A percentile compares a stretch with the other conserved stretches of the same genome.
Evolutionary conservation across 352 stramenopile genomes (phyloP).

Genomic region (Pythium rhizo-oryzae): DNA sequence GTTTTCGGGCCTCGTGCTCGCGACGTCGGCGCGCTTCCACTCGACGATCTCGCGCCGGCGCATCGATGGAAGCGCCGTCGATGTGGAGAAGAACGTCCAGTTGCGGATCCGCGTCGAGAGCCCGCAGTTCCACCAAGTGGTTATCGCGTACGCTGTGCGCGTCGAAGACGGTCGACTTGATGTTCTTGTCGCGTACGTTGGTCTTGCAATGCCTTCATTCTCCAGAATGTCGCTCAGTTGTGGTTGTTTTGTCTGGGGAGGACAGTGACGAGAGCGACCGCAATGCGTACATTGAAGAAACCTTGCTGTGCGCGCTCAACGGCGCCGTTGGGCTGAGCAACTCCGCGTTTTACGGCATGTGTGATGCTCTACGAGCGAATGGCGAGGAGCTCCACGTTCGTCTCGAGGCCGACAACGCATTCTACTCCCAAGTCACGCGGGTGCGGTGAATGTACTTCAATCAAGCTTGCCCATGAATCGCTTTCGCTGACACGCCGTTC

Average conservation of each 20-base stretch:
- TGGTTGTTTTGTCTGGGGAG: not conserved
- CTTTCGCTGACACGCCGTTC: not conserved
- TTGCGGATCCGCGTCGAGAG: constrained; percentile 77
- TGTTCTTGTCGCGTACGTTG: constrained; percentile 5
- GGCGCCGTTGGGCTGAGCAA: constrained; percentile 48
- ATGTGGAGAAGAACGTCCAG: not conserved
- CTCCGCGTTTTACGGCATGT: constrained; percentile 30
- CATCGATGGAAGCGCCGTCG: not conserved
- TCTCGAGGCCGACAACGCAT: constrained; percentile 96
- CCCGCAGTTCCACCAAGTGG: constrained; percentile 86
- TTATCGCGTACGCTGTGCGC: constrained; percentile 42
- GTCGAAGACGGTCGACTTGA: not conserved
- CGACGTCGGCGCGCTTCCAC: constrained; percentile 93
- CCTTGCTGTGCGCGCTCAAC: constrained; percentile 74
- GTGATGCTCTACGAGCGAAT: constrained; percentile 26
- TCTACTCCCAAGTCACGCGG: constrained; percentile 93
- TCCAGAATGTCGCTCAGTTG: not conserved
- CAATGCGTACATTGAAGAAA: constrained; percentile 94
- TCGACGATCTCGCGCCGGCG: constrained; percentile 51
- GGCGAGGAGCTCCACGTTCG: constrained; percentile 60
- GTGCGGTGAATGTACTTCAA: constrained; percentile 30
- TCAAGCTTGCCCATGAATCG: not conserved
- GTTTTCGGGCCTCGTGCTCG: constrained; percentile 91
- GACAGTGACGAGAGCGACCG: constrained; percentile 43
- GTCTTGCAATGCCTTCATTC: too few relatives aligned